Evolutionary conservation across 2,329 filamentous ascomycete genomes (phyloP).

Genomic region (Huntiella savannae): DNA sequence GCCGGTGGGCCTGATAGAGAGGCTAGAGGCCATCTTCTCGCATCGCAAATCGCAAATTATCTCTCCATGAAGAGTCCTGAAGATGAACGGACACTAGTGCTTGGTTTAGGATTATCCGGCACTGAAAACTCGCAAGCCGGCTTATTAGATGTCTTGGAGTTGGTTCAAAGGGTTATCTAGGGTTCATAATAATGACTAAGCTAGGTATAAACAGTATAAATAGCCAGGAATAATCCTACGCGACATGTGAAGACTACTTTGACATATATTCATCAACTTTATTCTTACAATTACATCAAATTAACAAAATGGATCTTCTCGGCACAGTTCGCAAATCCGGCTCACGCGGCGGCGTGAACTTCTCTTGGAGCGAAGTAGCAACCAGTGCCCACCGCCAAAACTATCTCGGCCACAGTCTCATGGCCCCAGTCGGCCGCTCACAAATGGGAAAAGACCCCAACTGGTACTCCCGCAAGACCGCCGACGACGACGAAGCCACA

Average conservation of each 20-base stretch:
- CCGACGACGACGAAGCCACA: constrained; percentile 21
- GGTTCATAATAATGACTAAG: constrained; percentile 14
- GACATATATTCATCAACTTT: no score
- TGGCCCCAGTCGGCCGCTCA: constrained; percentile 85
- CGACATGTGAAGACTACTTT: no score
- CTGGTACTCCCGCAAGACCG: constrained; percentile 44
- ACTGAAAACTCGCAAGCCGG: constrained; percentile 31
- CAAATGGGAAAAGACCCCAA: constrained; percentile 53
- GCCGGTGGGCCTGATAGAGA: constrained; percentile 64
- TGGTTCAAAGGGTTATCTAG: constrained; percentile 35
- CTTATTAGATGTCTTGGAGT: constrained; percentile 46
- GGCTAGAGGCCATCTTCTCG: constrained; percentile 70
- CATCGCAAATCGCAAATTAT: constrained; percentile 70
- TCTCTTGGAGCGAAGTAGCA: constrained; percentile 92
- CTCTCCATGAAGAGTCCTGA: constrained; percentile 53
- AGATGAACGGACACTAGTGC: constrained; percentile 39
- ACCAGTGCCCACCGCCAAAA: constrained; percentile 74
- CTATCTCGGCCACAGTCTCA: constrained; percentile 74
- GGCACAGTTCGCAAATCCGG: constrained; percentile 79
- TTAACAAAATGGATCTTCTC: constrained; percentile 65
- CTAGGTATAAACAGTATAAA: background rate
- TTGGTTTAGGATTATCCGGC: constrained; percentile 39
- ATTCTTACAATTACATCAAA: background rate
- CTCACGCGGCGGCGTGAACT: constrained; percentile 83
- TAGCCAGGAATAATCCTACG: background rate